Base-by-base conservation (phyloP, 352 stramenopile genomes). In the Phytophthora tubulina region DNA sequence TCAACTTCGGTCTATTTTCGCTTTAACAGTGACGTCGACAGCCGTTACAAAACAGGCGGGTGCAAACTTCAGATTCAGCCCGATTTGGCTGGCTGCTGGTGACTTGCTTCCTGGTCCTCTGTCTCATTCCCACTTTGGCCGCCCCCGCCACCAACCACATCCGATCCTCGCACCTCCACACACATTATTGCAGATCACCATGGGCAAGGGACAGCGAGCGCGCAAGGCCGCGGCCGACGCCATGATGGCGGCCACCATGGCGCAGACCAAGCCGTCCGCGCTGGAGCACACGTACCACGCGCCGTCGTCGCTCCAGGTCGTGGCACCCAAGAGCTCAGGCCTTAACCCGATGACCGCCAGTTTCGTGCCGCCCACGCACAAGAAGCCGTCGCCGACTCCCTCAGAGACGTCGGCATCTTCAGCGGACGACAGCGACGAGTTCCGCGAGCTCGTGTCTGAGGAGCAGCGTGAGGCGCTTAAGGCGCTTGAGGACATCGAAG, bases 141-240 rank as follows among this genome's bases (percentile, higher is more conserved):
- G 54, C 39, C 52, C 38, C 32, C 51, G 46, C 55, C 54, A 46
- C 64, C 44, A 63, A 55, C 44, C 41, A 17, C 48, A 35, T 45
- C 33, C 56, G 51, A 56, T 68, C 66, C 52, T 41, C 35, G 41
- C 59, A 44, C 42, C 30, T 27, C 10, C 21, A 50, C 41, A 46
- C 30, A 52, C 39, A 58, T 45, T 27, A 57, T 21, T 17, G 62
- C 53, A 64, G 67, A 69, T 56, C 54, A 56, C 42, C 46, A 93
- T 93, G 85, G 85, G 85, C 72, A 93, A 93, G 70, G 85, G 74
- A 76, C 85, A 93, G 68, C 82, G 84, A 54, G 76, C 82, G 60
- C 79, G 78, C 41, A 84, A 87, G 54, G 85, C 85, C 53, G 82
- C 81, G 31, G 78, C 81, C 50, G 80, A 84, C 56, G 85, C 82